Percentiles rank a stretch among this genome's conserved stretches.
Evolutionary conservation across 345 rosid species (phyloP).

Genomic region (Eucalyptus regnans): DNA sequence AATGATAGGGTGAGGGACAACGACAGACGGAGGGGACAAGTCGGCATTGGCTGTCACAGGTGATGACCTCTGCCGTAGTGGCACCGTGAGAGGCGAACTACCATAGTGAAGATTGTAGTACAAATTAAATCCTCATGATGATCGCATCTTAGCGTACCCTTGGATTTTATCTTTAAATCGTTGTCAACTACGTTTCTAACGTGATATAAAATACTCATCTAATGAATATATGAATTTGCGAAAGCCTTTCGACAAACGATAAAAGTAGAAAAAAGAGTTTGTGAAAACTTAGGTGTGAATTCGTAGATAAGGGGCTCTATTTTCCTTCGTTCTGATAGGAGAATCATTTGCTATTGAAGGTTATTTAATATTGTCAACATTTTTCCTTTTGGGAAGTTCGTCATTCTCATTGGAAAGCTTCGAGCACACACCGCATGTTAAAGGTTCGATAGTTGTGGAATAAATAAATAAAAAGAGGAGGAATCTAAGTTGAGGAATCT

Average conservation of each 20-base stretch:
- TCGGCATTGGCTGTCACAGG: too few relatives aligned
- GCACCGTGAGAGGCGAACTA: not conserved
- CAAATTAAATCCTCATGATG: not conserved
- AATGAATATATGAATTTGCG: not conserved
- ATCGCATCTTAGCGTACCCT: fast-evolving
- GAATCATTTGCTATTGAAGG: not conserved
- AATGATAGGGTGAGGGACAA: not conserved
- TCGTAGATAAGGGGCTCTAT: not conserved
- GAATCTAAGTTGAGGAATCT: not conserved
- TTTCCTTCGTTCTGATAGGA: not conserved
- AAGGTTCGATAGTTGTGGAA: not conserved
- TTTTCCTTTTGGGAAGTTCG: not conserved
- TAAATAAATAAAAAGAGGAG: not conserved
- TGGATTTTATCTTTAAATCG: not conserved
- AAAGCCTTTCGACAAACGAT: not conserved
- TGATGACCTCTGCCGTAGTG: not conserved
- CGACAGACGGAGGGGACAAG: not conserved
- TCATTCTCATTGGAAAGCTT: not conserved
- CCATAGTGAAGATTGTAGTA: not conserved
- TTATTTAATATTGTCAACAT: not conserved
- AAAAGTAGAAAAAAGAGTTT: not conserved
- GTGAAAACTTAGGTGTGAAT: not conserved
- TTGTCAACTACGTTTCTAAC: not conserved
- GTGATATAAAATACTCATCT: not conserved
- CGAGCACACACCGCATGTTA: not conserved